A percentile compares a stretch with the other conserved stretches of the same genome.
Conservation (phyloP, 2,329 filamentous ascomycete genomes). For the Tolypocladium sp. region DNA sequence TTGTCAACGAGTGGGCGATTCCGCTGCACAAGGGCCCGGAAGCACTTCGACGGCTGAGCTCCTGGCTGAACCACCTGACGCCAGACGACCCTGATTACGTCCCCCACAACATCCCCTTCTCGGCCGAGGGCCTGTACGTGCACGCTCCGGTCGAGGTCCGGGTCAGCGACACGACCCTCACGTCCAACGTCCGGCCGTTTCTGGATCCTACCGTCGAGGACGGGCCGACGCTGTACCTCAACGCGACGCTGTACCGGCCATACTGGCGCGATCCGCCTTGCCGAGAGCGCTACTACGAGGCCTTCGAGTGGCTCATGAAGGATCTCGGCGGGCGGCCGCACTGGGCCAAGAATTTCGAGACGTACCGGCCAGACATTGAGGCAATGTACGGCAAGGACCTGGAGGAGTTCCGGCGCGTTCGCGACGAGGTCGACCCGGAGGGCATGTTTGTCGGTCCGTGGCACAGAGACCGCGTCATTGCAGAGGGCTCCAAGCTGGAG, state of each 20-base stretch:
- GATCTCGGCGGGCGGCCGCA: constrained; percentile 76
- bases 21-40: constrained; percentile 81
- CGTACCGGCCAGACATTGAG: constrained; percentile 51
- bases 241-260: constrained; percentile 81
- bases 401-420: constrained; percentile 55
- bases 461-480: constrained; percentile 64
- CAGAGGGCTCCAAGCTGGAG: constrained; percentile 19
- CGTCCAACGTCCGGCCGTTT: constrained; percentile 27
- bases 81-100: constrained; percentile 57
- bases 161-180: constrained; percentile 57
- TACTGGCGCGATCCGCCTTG: constrained; percentile 73
- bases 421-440: constrained; percentile 64
- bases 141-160: constrained; percentile 92
- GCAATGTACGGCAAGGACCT: constrained; percentile 62
- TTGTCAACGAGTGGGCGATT: constrained; percentile 96
- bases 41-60: constrained; percentile 70
- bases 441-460: constrained; percentile 88
- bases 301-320: constrained; percentile 85
- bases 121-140: constrained; percentile 69
- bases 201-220: constrained; percentile 63
- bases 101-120: constrained; percentile 66
- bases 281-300: constrained; percentile 70
- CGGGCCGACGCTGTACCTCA: constrained; percentile 76
- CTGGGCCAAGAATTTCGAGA: constrained; percentile 86
- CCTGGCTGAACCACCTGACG: constrained; percentile 64